Evolutionary conservation across 371 early-diverging fungal genomes (phyloP).

Genomic region (Apophysomyces ossiformis): DNA sequence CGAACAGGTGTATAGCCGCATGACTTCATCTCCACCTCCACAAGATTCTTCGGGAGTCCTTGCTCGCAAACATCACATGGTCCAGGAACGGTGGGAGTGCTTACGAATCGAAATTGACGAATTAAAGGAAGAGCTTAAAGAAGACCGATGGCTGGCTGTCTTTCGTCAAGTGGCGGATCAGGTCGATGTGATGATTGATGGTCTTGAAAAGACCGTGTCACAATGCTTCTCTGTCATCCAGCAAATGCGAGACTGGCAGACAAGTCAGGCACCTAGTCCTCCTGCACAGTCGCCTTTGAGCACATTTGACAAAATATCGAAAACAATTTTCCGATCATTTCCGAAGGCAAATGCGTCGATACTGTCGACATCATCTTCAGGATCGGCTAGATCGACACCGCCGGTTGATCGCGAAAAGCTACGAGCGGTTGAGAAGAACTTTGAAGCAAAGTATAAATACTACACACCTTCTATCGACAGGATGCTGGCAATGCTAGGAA

Average conservation of each 20-base stretch:
- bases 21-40: slow-evolving; percentile 39
- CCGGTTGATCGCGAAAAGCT: slow-evolving; percentile 53
- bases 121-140: slow-evolving; percentile 60
- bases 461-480: slow-evolving; percentile 63
- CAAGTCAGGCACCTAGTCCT: slow-evolving; percentile 12
- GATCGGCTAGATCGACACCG: slow-evolving; percentile 20
- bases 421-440: slow-evolving; percentile 59
- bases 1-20: slow-evolving; percentile 58
- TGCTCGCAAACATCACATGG: slow-evolving; percentile 40
- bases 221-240: slow-evolving; percentile 61
- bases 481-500: slow-evolving; percentile 64
- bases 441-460: slow-evolving; percentile 67
- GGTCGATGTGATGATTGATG: slow-evolving; percentile 65
- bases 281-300: neutral
- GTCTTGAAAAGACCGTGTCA: slow-evolving; percentile 56
- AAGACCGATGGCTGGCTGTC: slow-evolving; percentile 63
- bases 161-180: slow-evolving; percentile 64
- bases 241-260: slow-evolving; percentile 39
- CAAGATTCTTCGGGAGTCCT: slow-evolving; percentile 42
- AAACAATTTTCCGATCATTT: slow-evolving; percentile 21
- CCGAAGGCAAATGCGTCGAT: slow-evolving; percentile 23
- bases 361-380: slow-evolving; percentile 24
- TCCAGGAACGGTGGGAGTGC: slow-evolving; percentile 53
- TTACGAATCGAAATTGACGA: slow-evolving; percentile 52
- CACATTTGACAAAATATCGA: slow-evolving; percentile 15